Base-by-base conservation (phyloP, 2,329 filamentous ascomycete genomes). In the Teratosphaeria gauchensis region DNA sequence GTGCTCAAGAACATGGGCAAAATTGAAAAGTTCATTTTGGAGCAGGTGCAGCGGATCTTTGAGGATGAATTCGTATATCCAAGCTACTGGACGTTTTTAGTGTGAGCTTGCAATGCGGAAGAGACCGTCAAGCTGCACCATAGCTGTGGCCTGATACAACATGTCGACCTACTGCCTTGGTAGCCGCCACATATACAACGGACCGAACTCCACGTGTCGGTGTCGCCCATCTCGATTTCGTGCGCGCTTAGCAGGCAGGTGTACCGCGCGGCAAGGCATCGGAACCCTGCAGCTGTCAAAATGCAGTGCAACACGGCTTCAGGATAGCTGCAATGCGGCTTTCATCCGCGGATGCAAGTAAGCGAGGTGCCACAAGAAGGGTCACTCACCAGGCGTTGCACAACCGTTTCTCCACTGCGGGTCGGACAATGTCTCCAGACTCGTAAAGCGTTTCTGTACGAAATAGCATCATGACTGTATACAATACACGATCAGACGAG, bases 31-130 rank as follows among this genome's bases (percentile, higher is more conserved):
- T 99, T 99, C 73, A 90, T 99, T 58, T 80, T 99, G 60, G 92
- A 97, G 73, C 92, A 97, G 75, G 94, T 99, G 62, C 85, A 92
- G 71, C 84, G 91, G 69, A 97, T 99, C 67, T 97, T 99, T 69
- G 94, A 99, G 75, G 94, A 97, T 71, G 94, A 99, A 73, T 94
- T 97, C 76, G 92, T 97, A 62, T 97, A 95, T 76, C 94, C 94
- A 52, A 96, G 92, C 74, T 97, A 95, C 75, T 97, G 92, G 92
- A 97, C 92, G 0, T 96, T 97, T 73, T 77, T 99, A 67, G 87
- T 97, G 52, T 96, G 75, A 76, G 33, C n/a, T 31, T 33, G 51
- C 11, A 31, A 53, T 33, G 51, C 21, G 51, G 30, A 31, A 31
- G 21, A 31, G 14, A 24, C 4, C 21, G 48, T 35, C 28, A 11